phyloP scores from a whole-genome alignment of 2,329 filamentous ascomycete genomes.

The Chaetomiaceae sp. region DNA sequence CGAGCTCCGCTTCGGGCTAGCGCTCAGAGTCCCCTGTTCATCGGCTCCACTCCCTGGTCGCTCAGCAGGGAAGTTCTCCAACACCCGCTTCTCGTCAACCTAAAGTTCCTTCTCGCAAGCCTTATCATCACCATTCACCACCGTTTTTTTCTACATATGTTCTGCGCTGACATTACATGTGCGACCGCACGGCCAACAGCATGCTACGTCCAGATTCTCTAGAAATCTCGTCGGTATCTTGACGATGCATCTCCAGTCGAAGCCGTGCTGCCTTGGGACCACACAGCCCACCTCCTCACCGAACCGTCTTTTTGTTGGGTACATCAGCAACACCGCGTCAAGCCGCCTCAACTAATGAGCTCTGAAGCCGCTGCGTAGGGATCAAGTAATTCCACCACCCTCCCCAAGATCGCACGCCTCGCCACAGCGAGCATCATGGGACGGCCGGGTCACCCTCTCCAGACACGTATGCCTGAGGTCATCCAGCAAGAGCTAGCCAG shows the following conservation, averaged over 20 bases:
- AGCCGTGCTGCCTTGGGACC: conserved; percentile 11
- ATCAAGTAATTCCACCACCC: no score
- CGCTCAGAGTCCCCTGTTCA: no score
- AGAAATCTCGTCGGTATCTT: neutral
- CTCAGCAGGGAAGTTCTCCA: no score
- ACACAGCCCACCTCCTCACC: no score
- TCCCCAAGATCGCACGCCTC: no score
- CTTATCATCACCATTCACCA: no score
- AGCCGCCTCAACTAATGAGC: neutral
- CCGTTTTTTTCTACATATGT: neutral
- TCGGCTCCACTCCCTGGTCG: no score
- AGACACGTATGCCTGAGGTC: conserved; percentile 1
- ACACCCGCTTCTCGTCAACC: no score
- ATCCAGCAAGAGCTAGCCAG: neutral
- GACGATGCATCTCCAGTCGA: conserved; percentile 10
- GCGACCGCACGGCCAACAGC: conserved; percentile 2
- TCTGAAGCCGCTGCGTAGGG: no score
- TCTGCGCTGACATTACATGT: neutral
- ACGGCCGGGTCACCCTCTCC: neutral
- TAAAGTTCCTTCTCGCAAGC: no score
- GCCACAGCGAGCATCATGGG: neutral
- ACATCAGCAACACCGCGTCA: conserved; percentile 1
- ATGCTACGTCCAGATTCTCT: neutral
- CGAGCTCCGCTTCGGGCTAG: conserved; percentile 1
- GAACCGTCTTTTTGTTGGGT: neutral